Evolutionary conservation across 768 basidiomycete genomes (phyloP), one percentile per base, ranked within the genome.

Genomic region (Epithele typhae): DNA sequence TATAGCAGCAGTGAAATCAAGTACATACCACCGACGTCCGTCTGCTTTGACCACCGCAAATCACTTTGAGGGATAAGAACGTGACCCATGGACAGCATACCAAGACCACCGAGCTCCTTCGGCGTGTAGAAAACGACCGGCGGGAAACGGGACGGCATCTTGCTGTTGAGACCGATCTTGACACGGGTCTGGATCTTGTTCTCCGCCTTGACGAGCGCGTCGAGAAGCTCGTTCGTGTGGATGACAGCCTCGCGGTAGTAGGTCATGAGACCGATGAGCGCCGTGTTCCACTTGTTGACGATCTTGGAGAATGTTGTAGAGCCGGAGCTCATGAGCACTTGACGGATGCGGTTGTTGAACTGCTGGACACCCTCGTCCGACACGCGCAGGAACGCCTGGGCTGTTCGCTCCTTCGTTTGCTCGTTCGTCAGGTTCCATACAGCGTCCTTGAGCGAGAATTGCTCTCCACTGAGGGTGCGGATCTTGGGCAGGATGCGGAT

Each of bases 101-200:
- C 96, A 36, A 98, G 81, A 64, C 95, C 96, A 64, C 95, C 96
- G 25, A 98, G 72, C 75, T 98, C 96, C 83, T 97, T 97, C 0
- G 92, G 94, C 5, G 92, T 94, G 64, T 96, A 95, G 74, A 93
- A 95, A 7, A 94, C 88, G 14, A 91, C 88, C 10, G 95, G 87
- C 46, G 96, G 95, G 80, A 98, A 97, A 77, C 93, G 87, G 4
- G 93, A 96, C 19, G 96, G 96, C 96, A 99, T 98, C 73, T 98
- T 96, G 67, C 88, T 91, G 76, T 97, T 96, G 57, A 96, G 63
- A n/a, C 95, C 96, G 52, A 99, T 97, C 78, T 98, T 98, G 60
- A 99, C 95, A 69, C 96, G 91, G 3, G 94, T 97, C 68, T 99
- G 96, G 38, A 98, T 95, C 76, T 98, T 98, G 79, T 97, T 97